Conservation (phyloP, 805 yeast genomes). For the Pichia insulana region DNA sequence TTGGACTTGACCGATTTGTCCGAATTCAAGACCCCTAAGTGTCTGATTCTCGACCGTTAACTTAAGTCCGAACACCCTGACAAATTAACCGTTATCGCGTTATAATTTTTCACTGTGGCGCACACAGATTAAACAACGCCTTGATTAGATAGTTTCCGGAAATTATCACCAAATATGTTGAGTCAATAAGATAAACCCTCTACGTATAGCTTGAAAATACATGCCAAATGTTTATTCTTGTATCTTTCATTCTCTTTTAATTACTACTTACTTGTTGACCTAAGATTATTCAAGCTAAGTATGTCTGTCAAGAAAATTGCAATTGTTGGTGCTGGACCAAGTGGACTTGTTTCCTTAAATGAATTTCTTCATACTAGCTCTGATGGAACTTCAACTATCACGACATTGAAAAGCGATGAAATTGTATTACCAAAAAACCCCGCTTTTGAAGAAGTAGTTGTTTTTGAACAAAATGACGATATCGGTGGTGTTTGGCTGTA, state of each 20-base stretch:
- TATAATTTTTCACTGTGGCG: no score
- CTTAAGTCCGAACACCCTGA: no score
- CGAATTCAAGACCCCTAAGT: no score
- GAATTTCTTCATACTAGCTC: constrained; percentile 25
- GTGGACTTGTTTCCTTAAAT: constrained; percentile 30
- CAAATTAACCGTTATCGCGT: neutral
- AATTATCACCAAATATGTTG: no score
- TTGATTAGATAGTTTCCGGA: no score
- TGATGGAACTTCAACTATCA: constrained; percentile 22
- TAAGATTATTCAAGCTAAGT: neutral
- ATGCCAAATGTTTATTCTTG: no score
- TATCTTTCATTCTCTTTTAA: neutral
- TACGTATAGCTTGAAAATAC: no score
- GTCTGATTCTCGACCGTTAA: no score
- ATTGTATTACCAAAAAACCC: constrained; percentile 15
- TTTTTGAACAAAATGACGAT: constrained; percentile 30
- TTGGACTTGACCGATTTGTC: no score
- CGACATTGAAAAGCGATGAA: neutral
- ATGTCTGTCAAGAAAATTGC: constrained; percentile 26
- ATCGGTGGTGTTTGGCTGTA: constrained; percentile 36
- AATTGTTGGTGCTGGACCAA: constrained; percentile 28
- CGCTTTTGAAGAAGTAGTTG: constrained; percentile 29
- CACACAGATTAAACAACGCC: no score
- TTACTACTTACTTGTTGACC: neutral
- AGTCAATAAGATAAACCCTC: no score